Evolutionary conservation across 83 land plant genomes (phyloP).

Genomic region (Picea abies): DNA sequence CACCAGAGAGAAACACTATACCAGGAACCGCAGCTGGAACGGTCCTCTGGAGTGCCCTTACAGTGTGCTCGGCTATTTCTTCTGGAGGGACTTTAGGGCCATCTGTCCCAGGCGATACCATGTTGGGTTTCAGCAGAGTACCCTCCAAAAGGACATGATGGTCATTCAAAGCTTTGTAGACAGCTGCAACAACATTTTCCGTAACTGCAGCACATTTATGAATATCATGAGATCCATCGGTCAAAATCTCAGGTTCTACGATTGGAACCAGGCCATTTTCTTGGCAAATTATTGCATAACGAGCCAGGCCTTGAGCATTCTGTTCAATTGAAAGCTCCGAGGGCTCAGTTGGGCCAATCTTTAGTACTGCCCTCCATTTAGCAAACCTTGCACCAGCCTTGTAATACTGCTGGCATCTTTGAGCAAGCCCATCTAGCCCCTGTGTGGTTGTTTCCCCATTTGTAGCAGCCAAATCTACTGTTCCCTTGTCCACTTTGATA

Average conservation of each 20-base stretch:
- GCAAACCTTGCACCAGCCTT: slow-evolving; percentile 77
- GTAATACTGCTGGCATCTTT: slow-evolving; percentile 62
- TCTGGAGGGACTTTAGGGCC: slow-evolving; percentile 67
- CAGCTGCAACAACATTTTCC: slow-evolving; percentile 72
- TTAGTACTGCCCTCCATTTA: slow-evolving; percentile 71
- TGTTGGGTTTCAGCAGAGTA: slow-evolving; percentile 81
- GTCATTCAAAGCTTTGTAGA: slow-evolving; percentile 81
- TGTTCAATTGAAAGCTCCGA: slow-evolving; percentile 59
- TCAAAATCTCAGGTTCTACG: slow-evolving; percentile 79
- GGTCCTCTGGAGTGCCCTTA: slow-evolving; percentile 66
- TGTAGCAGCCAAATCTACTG: slow-evolving; percentile 69
- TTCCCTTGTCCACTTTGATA: slow-evolving; percentile 85
- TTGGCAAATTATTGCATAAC: slow-evolving; percentile 69
- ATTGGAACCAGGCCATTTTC: slow-evolving; percentile 87
- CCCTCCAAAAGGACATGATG: slow-evolving; percentile 88
- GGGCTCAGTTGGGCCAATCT: slow-evolving; percentile 64
- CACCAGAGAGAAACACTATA: slow-evolving; percentile 73
- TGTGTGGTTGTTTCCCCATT: slow-evolving; percentile 81
- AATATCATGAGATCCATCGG: slow-evolving; percentile 73
- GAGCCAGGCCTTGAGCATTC: slow-evolving; percentile 70
- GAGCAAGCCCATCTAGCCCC: slow-evolving; percentile 79
- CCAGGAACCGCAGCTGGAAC: slow-evolving; percentile 87
- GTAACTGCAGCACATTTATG: slow-evolving; percentile 72
- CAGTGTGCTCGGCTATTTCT: slow-evolving; percentile 75
- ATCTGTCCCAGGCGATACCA: slow-evolving; percentile 87